These are phyloP conservation scores for Rhododendron griersonianum DNA, from an alignment of 148 eudicot species.

Conservation along the genomic window DNA sequence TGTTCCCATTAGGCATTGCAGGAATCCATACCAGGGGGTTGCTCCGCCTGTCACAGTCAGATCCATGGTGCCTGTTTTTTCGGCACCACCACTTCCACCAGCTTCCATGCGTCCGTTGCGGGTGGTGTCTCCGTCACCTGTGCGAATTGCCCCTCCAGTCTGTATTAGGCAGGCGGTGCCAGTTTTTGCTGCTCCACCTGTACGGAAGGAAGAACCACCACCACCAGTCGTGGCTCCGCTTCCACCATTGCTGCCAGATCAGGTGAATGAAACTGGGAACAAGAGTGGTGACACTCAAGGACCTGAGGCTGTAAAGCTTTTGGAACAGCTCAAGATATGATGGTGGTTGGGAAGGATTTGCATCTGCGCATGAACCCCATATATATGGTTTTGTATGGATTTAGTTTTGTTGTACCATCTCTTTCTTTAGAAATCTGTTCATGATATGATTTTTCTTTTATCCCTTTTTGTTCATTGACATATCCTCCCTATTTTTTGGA, in stretches of 20 bases:
- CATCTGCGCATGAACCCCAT: conserved; percentile 25
- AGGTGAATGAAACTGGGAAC: conserved; percentile 15
- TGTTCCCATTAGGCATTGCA: conserved; percentile 49
- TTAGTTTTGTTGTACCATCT: background rate
- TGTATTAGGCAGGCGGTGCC: conserved; percentile 51
- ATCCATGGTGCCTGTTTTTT: conserved; percentile 56
- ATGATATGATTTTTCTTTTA: conserved; percentile 14
- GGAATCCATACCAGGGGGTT: conserved; percentile 45
- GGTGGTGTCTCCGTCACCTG: conserved; percentile 30
- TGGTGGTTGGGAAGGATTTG: conserved; percentile 21
- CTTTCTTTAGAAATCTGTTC: conserved; percentile 18
- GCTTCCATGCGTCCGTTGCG: conserved; percentile 21
- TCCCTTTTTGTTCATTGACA: conserved; percentile 4
- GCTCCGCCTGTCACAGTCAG: conserved; percentile 71
- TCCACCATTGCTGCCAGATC: conserved; percentile 5
- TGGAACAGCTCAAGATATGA: conserved; percentile 62
- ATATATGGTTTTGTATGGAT: conserved; percentile 23
- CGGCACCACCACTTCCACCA: conserved; percentile 61
- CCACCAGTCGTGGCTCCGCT: conserved; percentile 5
- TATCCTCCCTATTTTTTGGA: conserved; percentile 5
- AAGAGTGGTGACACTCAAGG: conserved; percentile 15
- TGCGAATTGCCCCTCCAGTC: conserved; percentile 45
- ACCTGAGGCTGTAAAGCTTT: conserved; percentile 34
- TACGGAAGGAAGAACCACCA: conserved; percentile 22
- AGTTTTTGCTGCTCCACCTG: conserved; percentile 41